Base-by-base conservation (phyloP, 176 grass and related monocot genomes). In the Echinochloa phyllopogon region DNA sequence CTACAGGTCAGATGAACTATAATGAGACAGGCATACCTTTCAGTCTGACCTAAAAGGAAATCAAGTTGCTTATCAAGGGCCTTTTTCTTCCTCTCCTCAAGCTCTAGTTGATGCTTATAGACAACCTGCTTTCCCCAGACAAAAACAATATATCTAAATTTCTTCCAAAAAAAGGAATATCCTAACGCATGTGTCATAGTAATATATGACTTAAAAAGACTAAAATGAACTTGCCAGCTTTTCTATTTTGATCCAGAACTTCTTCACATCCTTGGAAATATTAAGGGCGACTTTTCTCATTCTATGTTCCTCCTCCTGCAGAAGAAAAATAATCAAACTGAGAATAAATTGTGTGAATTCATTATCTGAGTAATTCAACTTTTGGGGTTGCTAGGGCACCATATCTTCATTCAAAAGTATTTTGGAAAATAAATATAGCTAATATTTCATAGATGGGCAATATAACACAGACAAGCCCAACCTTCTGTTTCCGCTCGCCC, bases 181-280 rank as follows among this genome's bases (percentile, higher is more conserved):
- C 5, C 56, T 47, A 59, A 80, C 76, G 47, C 9, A 86, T 27
- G 55, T 65, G 21, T 23, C 21, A 56, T 38, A 61, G 64, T 81
- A 44, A 79, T 33, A 14, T 56, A 86, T 10, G 65, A 40, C 15
- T 51, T 69, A 69, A 25, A 73, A 27, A 5, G 11, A 37, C 10
- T 9, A 69, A 92, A 68, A 84, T 71, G 41, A 80, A 92, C 90
- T 92, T 86, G 71, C 96, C 90, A 99, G 79, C 48, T 96, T 99
- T 87, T 99, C 96, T 89, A 99, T 96, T 90, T 99, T 99, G 23
- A 85, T 91, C 96, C 96, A 99, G 75, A 99, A 99, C 83, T 99
- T 99, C 87, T 96, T 99, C 83, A 99, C 94, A 43, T 99, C 96
- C 87, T 99, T 99, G 15, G 96, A 99, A 77, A 99, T 94, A 88